Conservation (phyloP, 441 rosid species). For the Macaranga tanarius region DNA sequence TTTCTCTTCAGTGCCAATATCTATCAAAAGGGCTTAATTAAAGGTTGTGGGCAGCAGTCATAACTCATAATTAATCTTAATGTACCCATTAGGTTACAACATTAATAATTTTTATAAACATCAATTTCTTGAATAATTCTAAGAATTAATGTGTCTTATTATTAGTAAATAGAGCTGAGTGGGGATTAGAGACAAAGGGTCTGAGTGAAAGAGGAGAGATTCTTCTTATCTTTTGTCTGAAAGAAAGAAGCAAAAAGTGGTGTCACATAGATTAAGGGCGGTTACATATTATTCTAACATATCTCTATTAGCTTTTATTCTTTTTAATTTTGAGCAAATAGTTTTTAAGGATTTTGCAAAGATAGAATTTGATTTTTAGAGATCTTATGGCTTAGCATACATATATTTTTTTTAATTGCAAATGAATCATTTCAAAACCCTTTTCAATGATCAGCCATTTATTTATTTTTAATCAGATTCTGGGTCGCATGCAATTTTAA, state of each 20-base stretch:
- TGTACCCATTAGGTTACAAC: not conserved
- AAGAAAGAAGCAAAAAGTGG: slow-evolving; percentile 54
- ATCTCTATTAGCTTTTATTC: slow-evolving; percentile 23
- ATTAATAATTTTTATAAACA: not conserved
- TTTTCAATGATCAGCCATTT: slow-evolving; percentile 18
- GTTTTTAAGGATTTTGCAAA: not conserved
- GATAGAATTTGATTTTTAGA: not conserved
- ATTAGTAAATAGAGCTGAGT: not conserved
- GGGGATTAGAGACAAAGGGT: not conserved
- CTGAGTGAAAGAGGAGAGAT: slow-evolving; percentile 1
- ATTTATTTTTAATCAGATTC: not conserved
- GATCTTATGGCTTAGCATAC: not conserved
- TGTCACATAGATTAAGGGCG: slow-evolving; percentile 12
- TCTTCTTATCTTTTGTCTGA: slow-evolving; percentile 36
- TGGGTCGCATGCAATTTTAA: not conserved
- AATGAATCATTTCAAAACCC: slow-evolving; percentile 9
- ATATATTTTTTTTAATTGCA: not conserved
- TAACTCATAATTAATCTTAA: too few species aligned
- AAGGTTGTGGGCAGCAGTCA: too few species aligned
- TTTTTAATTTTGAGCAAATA: not conserved
- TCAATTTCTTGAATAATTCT: slow-evolving; percentile 4
- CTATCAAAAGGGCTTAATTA: too few species aligned
- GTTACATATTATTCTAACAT: slow-evolving; percentile 38
- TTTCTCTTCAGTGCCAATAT: not conserved
- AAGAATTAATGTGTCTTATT: slow-evolving; percentile 12